phyloP scores from a whole-genome alignment of 202 grass and related monocot genomes.

The Cymbopogon flexuosus region DNA sequence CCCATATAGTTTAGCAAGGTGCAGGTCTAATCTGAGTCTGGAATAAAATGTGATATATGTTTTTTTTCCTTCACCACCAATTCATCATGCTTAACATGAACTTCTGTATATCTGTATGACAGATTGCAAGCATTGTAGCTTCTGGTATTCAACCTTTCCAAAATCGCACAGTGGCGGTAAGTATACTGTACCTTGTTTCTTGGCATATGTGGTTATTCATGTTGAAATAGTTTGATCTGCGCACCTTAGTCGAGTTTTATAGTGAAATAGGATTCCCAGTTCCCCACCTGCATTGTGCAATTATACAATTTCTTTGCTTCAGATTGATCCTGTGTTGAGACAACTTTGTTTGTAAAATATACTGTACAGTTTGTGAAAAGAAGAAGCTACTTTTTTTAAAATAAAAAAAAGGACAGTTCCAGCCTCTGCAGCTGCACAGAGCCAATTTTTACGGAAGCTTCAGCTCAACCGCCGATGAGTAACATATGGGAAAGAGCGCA shows the following conservation, averaged over 20 bases:
- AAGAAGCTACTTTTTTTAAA: not conserved
- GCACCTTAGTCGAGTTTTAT: conserved; percentile 10
- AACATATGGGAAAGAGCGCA: not conserved
- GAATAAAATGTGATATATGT: not conserved
- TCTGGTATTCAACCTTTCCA: conserved; percentile 88
- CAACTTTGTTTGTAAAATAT: conserved; percentile 3
- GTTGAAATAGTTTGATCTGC: conserved; percentile 4
- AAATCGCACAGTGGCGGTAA: conserved; percentile 55
- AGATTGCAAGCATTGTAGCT: conserved; percentile 74
- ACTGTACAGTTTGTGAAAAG: conserved; percentile 8
- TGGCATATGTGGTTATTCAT: not conserved
- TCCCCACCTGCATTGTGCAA: not conserved
- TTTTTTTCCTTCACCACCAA: not conserved
- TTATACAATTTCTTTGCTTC: conserved; percentile 4
- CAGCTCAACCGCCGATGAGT: not conserved
- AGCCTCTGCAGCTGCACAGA: not conserved
- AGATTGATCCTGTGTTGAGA: conserved; percentile 4
- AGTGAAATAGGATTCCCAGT: not conserved
- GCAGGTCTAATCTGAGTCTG: not conserved
- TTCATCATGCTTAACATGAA: conserved; percentile 7
- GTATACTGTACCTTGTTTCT: conserved; percentile 12
- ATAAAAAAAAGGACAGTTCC: not conserved
- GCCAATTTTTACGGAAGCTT: not conserved
- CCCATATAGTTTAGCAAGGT: not conserved
- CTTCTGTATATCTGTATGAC: conserved; percentile 29